Base-by-base conservation (phyloP, 2,329 filamentous ascomycete species). In the Penicillium sp. region DNA sequence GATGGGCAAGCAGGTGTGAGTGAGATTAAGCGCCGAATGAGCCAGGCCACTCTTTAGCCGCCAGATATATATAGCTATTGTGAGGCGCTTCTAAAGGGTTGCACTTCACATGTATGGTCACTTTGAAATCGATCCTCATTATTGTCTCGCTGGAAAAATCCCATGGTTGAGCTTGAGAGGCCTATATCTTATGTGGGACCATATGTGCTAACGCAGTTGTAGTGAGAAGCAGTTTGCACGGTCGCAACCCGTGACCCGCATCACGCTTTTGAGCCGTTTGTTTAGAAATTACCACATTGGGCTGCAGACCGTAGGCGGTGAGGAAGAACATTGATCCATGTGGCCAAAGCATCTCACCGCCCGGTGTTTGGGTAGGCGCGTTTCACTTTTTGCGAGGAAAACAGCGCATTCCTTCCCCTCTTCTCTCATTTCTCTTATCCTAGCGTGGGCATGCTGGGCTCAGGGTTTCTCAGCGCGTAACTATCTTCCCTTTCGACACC, bases 281-380 rank as follows among this genome's bases (percentile, higher is more conserved):
- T 74, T 74, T 70, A 59, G 60, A 54, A 56, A 65, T 71, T 75
- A 58, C 72, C 65, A 35, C 10, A 67, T 73, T 49, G 2, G 60
- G 68, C 5, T 19, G 16, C 22, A 10, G 42, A 47, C 37, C 39
- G 39, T 47, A 33, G 62, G 57, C 62, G 61, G 60, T 62, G 55
- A 60, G 69, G 69, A 68, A 65, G 13, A 73, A 69, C 24, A 21
- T 59, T 63, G 55, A 58, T 69, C 68, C 70, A 70, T 49, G 29
- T 60, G 63, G 61, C 61, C 58, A 65, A 43, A 29, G 49, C 22
- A 57, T 43, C 56, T 62, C 61, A 69, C 64, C 64, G 59, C 62
- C 60, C 52, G 49, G 35, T 45, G 46, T 52, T 49, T 37, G 31
- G 57, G 63, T 59, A 63, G 52, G 52, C 65, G 67, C 68, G 67